Percentiles rank a stretch among this genome's conserved stretches.
These are phyloP conservation scores for Aspergillus vadensis DNA, from an alignment of 2,329 filamentous ascomycete genomes.

Conservation along the genomic window DNA sequence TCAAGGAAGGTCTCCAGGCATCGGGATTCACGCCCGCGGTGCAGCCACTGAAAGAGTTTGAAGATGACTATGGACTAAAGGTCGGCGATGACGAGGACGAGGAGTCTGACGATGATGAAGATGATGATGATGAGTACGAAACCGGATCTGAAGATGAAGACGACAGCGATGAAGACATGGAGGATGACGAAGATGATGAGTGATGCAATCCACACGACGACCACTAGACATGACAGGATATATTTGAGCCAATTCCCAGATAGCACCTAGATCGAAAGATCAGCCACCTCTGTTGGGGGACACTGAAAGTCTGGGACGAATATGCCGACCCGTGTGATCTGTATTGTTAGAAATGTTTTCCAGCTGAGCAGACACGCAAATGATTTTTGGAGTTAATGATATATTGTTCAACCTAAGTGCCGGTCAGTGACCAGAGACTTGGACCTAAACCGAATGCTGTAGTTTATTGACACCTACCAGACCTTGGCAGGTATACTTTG, in stretches of 20 bases:
- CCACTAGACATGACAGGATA: not conserved
- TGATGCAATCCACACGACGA: constrained; percentile 20
- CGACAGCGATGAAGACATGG: constrained; percentile 45
- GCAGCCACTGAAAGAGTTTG: constrained; percentile 74
- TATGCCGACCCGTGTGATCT: constrained; percentile 15
- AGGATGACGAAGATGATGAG: constrained; percentile 41
- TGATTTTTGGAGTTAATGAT: not conserved
- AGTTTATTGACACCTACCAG: too few relatives aligned
- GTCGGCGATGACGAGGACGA: constrained; percentile 60
- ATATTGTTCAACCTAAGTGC: not conserved
- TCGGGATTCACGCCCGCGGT: constrained; percentile 79
- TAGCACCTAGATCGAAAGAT: not conserved
- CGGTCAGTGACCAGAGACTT: too few relatives aligned
- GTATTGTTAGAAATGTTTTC: not conserved
- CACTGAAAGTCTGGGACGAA: not conserved
- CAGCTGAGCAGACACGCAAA: not conserved
- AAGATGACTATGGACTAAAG: constrained; percentile 85
- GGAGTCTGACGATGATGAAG: constrained; percentile 50
- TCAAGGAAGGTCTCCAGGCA: constrained; percentile 71
- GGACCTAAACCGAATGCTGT: too few relatives aligned
- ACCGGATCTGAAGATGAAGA: constrained; percentile 53
- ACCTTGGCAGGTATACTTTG: too few relatives aligned
- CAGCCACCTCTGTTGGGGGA: not conserved
- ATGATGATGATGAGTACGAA: constrained; percentile 48
- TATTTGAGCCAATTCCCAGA: not conserved